A percentile compares a stretch with the other conserved stretches of the same genome.
These are phyloP conservation scores for Paspalum notatum DNA, from an alignment of 176 grass and related monocot genomes.

Conservation along the genomic window DNA sequence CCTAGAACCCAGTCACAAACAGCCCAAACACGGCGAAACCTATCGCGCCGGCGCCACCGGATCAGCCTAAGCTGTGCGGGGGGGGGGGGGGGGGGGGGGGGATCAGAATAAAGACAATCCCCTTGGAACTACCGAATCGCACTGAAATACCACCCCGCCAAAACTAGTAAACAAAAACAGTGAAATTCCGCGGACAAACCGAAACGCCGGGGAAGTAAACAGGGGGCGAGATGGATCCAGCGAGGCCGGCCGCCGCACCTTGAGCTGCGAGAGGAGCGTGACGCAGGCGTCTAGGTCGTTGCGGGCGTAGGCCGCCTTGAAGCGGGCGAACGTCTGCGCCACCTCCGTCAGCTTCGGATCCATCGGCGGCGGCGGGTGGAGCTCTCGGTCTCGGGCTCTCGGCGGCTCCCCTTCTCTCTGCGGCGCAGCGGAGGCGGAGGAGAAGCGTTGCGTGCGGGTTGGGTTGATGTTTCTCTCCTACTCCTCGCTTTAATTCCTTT, in stretches of 20 bases:
- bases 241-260: conserved; percentile 42
- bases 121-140: background rate
- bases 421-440: too few relatives aligned
- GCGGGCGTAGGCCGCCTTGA: conserved; percentile 74
- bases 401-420: background rate
- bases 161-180: background rate
- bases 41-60: background rate
- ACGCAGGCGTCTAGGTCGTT: conserved; percentile 61
- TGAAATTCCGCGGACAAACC: background rate
- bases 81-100: too few relatives aligned
- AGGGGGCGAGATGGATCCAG: conserved; percentile 17
- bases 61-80: background rate
- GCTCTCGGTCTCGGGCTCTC: background rate
- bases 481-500: background rate
- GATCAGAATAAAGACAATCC: background rate
- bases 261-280: conserved; percentile 82
- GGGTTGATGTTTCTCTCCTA: background rate
- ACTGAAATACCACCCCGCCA: background rate
- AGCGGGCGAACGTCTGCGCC: conserved; percentile 75
- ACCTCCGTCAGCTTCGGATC: conserved; percentile 83
- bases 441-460: conserved; percentile 34
- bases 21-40: background rate
- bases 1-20: conserved; percentile 12
- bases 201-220: background rate
- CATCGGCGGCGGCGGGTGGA: conserved; percentile 46